These are phyloP conservation scores for Tricholoma sp. DNA, from an alignment of 768 basidiomycete species.

Conservation along the genomic window DNA sequence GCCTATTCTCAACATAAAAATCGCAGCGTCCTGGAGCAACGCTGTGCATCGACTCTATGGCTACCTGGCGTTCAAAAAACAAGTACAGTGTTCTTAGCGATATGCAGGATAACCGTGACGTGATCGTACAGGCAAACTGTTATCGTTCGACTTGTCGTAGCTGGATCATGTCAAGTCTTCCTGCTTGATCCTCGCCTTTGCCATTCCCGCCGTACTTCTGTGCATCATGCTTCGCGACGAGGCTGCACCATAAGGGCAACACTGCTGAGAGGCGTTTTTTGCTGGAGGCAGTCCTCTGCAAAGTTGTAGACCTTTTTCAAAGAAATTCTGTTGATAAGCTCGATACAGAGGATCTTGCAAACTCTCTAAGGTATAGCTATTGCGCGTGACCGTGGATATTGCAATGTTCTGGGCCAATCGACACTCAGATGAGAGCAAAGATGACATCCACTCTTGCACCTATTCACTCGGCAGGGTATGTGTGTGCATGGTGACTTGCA, in stretches of 20 bases:
- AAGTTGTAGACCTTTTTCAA: neutral
- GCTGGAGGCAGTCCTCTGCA: neutral
- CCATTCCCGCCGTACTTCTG: neutral
- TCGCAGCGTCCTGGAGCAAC: neutral
- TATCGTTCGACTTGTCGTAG: neutral
- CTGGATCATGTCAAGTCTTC: neutral
- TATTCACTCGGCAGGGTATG: neutral
- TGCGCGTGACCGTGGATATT: conserved; percentile 8
- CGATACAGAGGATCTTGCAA: neutral
- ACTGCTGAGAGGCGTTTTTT: neutral
- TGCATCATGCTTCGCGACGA: neutral
- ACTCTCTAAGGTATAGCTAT: neutral
- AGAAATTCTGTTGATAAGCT: neutral
- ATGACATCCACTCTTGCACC: neutral
- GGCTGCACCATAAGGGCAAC: neutral
- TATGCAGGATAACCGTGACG: conserved; percentile 1
- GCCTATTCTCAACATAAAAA: neutral
- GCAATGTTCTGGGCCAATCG: conserved; percentile 2
- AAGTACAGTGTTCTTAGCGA: conserved; percentile 13
- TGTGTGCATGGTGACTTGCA: conserved; percentile 7
- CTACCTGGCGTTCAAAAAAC: conserved; percentile 13
- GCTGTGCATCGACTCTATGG: conserved; percentile 12
- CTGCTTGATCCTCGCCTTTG: neutral
- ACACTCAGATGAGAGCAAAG: neutral
- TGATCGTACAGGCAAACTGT: neutral